Percentiles rank a stretch among this genome's conserved stretches.
These are phyloP conservation scores for Apiospora arundinis DNA, from an alignment of 2,329 filamentous ascomycete species.

Conservation along the genomic window DNA sequence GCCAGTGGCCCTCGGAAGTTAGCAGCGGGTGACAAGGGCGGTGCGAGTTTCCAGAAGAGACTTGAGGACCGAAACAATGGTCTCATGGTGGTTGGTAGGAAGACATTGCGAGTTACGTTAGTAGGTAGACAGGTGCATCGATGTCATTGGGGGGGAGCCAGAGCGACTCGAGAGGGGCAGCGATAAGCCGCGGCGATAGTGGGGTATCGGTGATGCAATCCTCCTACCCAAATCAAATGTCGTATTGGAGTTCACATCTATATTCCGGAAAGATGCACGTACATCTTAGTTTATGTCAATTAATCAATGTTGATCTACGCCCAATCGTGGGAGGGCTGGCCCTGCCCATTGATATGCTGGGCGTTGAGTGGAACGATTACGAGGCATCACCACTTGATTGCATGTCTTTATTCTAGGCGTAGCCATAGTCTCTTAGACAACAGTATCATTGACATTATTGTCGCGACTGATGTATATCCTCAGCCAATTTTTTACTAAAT, in stretches of 20 bases:
- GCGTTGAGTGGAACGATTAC: too few species aligned
- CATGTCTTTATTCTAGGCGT: neutral
- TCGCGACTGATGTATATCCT: neutral
- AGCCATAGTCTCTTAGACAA: neutral
- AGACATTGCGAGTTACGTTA: slow-evolving; percentile 24
- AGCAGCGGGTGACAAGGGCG: slow-evolving; percentile 14
- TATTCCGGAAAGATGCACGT: too few species aligned
- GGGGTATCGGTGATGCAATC: slow-evolving; percentile 12
- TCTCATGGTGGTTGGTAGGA: slow-evolving; percentile 35
- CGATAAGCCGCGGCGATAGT: slow-evolving; percentile 9
- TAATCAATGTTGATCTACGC: neutral
- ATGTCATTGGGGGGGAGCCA: neutral
- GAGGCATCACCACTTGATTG: neutral
- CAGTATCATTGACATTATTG: neutral
- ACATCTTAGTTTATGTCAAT: neutral
- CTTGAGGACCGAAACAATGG: slow-evolving; percentile 31
- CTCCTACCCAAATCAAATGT: neutral
- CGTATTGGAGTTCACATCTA: neutral
- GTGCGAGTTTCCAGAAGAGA: slow-evolving; percentile 29
- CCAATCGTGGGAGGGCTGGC: neutral
- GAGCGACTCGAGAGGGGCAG: slow-evolving; percentile 11
- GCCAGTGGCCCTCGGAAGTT: slow-evolving; percentile 27
- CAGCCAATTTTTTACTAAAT: neutral
- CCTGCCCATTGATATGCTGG: neutral
- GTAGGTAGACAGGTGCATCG: neutral